These are phyloP conservation scores for Aspergillus tanneri DNA, from an alignment of 2,329 filamentous ascomycete species.

Conservation along the genomic window DNA sequence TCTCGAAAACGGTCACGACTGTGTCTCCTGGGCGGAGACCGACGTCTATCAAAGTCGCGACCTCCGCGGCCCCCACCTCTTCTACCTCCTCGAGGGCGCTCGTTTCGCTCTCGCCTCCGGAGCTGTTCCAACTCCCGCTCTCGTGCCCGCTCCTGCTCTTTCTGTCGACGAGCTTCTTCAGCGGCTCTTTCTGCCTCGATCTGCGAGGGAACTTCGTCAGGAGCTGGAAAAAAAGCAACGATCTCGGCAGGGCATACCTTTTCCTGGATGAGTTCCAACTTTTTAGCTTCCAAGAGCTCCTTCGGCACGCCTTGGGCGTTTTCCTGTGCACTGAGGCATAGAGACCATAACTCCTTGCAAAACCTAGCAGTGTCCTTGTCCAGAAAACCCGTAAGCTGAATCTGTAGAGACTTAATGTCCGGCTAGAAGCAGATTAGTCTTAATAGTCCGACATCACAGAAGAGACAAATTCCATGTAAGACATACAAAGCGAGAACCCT, in stretches of 20 bases:
- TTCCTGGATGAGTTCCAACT: constrained; percentile 88
- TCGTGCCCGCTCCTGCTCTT: constrained; percentile 68
- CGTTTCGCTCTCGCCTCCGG: constrained; percentile 55
- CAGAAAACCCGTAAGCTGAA: constrained; percentile 90
- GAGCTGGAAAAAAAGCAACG: neutral
- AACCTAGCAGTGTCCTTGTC: constrained; percentile 87
- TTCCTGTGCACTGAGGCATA: constrained; percentile 84
- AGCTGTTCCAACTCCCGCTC: constrained; percentile 69
- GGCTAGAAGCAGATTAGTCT: constrained; percentile 57
- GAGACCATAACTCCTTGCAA: constrained; percentile 89
- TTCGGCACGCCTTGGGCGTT: constrained; percentile 90
- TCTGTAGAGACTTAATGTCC: constrained; percentile 92
- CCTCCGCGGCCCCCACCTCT: constrained; percentile 37
- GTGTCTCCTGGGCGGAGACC: constrained; percentile 53
- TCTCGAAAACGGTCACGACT: constrained; percentile 48
- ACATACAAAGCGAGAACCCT: constrained; percentile 74
- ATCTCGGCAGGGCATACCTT: constrained; percentile 59
- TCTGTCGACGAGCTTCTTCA: constrained; percentile 69
- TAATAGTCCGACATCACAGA: neutral
- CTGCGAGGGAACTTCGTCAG: constrained; percentile 45
- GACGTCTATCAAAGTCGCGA: constrained; percentile 51
- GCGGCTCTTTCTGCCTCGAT: constrained; percentile 79
- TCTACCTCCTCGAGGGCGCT: constrained; percentile 39
- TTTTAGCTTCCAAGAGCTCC: constrained; percentile 93
- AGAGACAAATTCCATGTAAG: neutral